A percentile compares a stretch with the other conserved stretches of the same genome.
phyloP scores from a whole-genome alignment of 2,329 filamentous ascomycete genomes.

The Coniosporium tulheliwenetii region DNA sequence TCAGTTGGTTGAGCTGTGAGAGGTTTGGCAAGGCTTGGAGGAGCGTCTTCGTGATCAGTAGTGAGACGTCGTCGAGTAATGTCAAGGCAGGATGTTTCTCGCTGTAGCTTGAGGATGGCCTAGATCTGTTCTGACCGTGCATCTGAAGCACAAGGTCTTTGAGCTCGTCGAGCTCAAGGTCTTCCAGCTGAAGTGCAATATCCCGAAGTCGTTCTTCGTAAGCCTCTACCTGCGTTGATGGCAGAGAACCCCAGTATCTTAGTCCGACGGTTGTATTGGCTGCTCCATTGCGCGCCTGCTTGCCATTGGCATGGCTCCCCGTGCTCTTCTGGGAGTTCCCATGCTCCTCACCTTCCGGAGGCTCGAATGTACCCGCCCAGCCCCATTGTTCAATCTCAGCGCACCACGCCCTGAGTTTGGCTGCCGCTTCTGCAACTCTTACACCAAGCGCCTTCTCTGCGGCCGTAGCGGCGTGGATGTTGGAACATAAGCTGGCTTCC shows the following conservation, averaged over 20 bases:
- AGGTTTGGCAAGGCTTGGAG: constrained; percentile 76
- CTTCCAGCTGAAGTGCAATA: constrained; percentile 54
- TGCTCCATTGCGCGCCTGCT: constrained; percentile 2
- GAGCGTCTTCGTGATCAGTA: constrained; percentile 79
- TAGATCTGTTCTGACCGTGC: constrained; percentile 41
- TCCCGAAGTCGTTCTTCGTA: constrained; percentile 63
- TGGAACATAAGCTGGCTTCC: constrained; percentile 27
- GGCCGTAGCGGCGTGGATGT: constrained; percentile 46
- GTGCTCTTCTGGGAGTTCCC: constrained; percentile 10
- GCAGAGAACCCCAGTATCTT: constrained; percentile 55
- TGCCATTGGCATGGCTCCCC: constrained; percentile 8
- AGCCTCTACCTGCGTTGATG: constrained; percentile 42
- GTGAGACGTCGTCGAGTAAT: constrained; percentile 70
- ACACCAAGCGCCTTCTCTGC: constrained; percentile 57
- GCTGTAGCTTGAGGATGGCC: constrained; percentile 28
- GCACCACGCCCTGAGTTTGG: constrained; percentile 58
- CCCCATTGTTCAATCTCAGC: constrained; percentile 51
- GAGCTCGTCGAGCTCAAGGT: constrained; percentile 67
- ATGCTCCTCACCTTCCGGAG: constrained; percentile 12
- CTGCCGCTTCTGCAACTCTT: constrained; percentile 53
- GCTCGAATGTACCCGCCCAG: constrained; percentile 37
- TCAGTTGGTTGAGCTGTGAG: constrained; percentile 54
- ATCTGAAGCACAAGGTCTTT: constrained; percentile 76
- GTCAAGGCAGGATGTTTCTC: constrained; percentile 37
- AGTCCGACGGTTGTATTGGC: constrained; percentile 3